Percentiles rank a stretch among this genome's conserved stretches.
These are phyloP conservation scores for Mrakia frigida DNA, from an alignment of 768 basidiomycete genomes.

Conservation along the genomic window DNA sequence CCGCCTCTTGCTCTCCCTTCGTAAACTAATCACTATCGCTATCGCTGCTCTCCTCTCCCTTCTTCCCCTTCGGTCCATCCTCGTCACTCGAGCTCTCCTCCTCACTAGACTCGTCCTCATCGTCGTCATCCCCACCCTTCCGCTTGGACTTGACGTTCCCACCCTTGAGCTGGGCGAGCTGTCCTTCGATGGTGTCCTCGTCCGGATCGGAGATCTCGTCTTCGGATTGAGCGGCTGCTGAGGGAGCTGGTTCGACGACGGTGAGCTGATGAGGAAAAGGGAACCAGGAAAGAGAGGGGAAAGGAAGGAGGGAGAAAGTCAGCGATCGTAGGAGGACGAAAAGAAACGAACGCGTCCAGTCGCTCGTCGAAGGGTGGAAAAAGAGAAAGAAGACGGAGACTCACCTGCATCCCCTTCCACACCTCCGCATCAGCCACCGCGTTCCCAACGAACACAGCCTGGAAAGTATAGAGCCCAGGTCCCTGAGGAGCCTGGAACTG, in stretches of 20 bases:
- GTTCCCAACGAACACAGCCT: conserved; percentile 76
- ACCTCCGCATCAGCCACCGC: conserved; percentile 80
- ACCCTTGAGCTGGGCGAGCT: conserved; percentile 95
- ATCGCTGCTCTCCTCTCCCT: conserved; percentile 20
- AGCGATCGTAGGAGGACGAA: too few relatives aligned
- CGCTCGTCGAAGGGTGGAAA: conserved; percentile 10
- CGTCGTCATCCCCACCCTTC: conserved; percentile 53
- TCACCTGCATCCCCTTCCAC: conserved; percentile 63
- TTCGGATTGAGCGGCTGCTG: conserved; percentile 55
- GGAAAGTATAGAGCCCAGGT: conserved; percentile 82
- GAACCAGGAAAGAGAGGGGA: not conserved
- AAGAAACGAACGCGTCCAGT: too few relatives aligned
- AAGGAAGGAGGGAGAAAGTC: not conserved
- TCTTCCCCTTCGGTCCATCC: conserved; percentile 34
- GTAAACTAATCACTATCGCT: conserved; percentile 24
- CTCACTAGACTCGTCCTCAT: conserved; percentile 51
- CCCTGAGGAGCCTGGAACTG: conserved; percentile 91
- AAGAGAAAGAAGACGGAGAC: conserved; percentile 40
- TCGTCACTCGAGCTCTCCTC: conserved; percentile 46
- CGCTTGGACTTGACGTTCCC: conserved; percentile 65
- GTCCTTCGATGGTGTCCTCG: conserved; percentile 90
- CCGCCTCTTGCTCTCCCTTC: not conserved
- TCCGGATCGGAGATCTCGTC: conserved; percentile 98
- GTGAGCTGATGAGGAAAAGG: conserved; percentile 58
- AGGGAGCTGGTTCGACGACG: conserved; percentile 65